phyloP scores from a whole-genome alignment of 2,329 filamentous ascomycete genomes.

The Camptophora hylomeconis region DNA sequence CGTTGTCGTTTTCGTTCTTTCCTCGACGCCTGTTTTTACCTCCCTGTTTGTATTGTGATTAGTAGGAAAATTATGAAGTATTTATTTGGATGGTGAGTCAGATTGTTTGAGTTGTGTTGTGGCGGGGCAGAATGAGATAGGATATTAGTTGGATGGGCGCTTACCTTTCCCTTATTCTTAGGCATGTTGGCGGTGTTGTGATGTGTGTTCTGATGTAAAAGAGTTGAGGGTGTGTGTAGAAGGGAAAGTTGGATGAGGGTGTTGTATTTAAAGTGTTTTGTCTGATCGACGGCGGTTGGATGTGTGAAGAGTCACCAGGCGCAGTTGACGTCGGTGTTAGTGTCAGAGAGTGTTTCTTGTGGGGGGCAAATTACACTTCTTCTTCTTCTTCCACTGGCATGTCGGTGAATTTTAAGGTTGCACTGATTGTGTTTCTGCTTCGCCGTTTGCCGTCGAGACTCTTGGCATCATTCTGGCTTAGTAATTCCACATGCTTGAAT shows the following conservation, averaged over 20 bases:
- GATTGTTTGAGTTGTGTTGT: slow-evolving; percentile 1
- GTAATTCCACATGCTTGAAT: too few relatives aligned
- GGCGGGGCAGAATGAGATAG: slow-evolving; percentile 9
- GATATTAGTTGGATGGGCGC: slow-evolving; percentile 21
- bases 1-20: slow-evolving; percentile 99
- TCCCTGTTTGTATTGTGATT: slow-evolving; percentile 46
- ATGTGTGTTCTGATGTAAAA: too few relatives aligned
- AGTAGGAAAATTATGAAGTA: slow-evolving; percentile 18
- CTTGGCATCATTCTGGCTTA: too few relatives aligned
- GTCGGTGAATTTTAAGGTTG: too few relatives aligned
- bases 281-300: too few relatives aligned
- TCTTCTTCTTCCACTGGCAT: too few relatives aligned
- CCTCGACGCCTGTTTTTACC: slow-evolving; percentile 97
- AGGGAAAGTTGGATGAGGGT: background rate
- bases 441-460: too few relatives aligned
- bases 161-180: slow-evolving; percentile 99
- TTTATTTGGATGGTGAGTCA: slow-evolving; percentile 11
- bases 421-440: too few relatives aligned
- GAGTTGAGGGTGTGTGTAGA: background rate
- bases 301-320: too few relatives aligned
- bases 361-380: background rate
- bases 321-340: too few relatives aligned
- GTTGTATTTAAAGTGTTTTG: slow-evolving; percentile 9
- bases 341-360: background rate
- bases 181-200: slow-evolving; percentile 55